Conservation (phyloP, 2,329 filamentous ascomycete species). For the Cercospora citrullina region DNA sequence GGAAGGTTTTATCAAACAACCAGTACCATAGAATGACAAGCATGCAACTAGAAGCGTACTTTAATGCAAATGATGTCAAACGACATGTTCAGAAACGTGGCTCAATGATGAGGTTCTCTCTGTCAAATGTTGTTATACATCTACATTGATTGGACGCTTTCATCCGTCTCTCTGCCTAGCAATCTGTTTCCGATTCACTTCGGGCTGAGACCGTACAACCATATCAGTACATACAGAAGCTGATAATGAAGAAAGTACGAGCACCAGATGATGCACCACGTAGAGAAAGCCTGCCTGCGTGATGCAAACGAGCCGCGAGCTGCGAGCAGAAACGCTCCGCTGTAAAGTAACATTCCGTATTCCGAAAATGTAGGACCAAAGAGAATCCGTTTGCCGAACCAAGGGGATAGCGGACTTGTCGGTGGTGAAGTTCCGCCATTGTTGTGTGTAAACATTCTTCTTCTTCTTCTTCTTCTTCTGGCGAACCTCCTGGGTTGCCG, state of each 20-base stretch:
- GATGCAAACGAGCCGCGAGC: background rate
- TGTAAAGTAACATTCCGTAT: background rate
- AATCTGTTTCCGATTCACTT: background rate
- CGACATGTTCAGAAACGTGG: background rate
- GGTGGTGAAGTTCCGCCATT: background rate
- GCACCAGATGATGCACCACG: background rate
- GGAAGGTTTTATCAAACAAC: too few relatives aligned
- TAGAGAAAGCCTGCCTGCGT: background rate
- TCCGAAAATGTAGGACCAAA: background rate
- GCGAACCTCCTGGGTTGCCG: background rate
- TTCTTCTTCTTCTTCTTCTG: background rate
- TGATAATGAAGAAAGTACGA: background rate
- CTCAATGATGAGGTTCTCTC: background rate
- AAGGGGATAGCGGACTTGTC: background rate
- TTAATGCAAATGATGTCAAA: too few relatives aligned
- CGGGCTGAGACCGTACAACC: background rate
- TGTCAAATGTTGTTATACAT: background rate
- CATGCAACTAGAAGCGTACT: too few relatives aligned
- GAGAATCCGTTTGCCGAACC: background rate
- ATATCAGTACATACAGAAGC: background rate
- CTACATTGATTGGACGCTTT: background rate
- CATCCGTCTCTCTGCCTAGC: background rate
- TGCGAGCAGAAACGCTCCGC: background rate
- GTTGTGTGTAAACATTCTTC: background rate
- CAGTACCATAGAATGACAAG: too few relatives aligned